These are phyloP conservation scores for Cadophora luteo-olivacea DNA, from an alignment of 2,329 filamentous ascomycete species.

Conservation along the genomic window DNA sequence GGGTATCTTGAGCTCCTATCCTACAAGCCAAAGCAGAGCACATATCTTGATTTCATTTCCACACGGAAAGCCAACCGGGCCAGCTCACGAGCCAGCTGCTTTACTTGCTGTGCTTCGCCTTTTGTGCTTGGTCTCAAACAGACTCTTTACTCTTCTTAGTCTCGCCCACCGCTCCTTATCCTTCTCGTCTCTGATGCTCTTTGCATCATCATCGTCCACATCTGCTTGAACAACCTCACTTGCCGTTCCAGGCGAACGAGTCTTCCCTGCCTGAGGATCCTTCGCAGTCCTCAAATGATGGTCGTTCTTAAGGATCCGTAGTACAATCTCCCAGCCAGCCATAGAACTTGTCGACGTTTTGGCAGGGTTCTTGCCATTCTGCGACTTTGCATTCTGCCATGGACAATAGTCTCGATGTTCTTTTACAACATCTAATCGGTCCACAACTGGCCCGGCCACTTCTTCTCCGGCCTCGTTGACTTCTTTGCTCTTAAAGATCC, in stretches of 20 bases:
- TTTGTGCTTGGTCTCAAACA: slow-evolving; percentile 71
- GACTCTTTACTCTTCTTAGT: slow-evolving; percentile 72
- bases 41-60: not conserved
- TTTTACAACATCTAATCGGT: slow-evolving; percentile 69
- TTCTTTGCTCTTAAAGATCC: slow-evolving; percentile 87
- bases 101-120: slow-evolving; percentile 17
- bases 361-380: slow-evolving; percentile 53
- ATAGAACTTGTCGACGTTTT: slow-evolving; percentile 43
- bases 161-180: slow-evolving; percentile 79
- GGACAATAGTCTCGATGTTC: slow-evolving; percentile 87
- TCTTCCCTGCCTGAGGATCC: slow-evolving; percentile 28
- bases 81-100: slow-evolving; percentile 17
- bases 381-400: slow-evolving; percentile 71
- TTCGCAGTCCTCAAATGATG: slow-evolving; percentile 44
- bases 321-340: slow-evolving; percentile 61
- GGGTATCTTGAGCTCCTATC: slow-evolving; percentile 23
- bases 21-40: not conserved
- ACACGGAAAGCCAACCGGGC: not conserved
- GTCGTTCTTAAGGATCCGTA: slow-evolving; percentile 64
- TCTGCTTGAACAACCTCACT: slow-evolving; percentile 28
- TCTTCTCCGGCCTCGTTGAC: slow-evolving; percentile 60
- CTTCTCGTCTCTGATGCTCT: slow-evolving; percentile 59
- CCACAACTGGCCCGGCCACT: slow-evolving; percentile 64
- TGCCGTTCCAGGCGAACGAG: slow-evolving; percentile 13
- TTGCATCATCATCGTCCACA: slow-evolving; percentile 46